These are phyloP conservation scores for Farysia itapuensis DNA, from an alignment of 1,284 basidiomycete genomes.

Conservation along the genomic window DNA sequence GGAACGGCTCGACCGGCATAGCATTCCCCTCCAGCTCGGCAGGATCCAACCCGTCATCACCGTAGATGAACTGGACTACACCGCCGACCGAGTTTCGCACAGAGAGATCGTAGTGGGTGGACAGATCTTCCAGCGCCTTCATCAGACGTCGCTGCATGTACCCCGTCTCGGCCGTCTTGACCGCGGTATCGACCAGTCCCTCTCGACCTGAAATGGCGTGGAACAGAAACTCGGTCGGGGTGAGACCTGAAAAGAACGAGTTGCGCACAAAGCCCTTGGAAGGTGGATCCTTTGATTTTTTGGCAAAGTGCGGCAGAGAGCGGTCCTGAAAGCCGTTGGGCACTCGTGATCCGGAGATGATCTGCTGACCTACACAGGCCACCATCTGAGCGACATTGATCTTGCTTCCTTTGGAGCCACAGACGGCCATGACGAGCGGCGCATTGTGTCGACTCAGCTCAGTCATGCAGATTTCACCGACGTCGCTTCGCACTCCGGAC, in stretches of 20 bases:
- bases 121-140: slow-evolving; percentile 97
- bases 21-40: slow-evolving; percentile 88
- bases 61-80: slow-evolving; percentile 97
- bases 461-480: slow-evolving; percentile 96
- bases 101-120: slow-evolving; percentile 94
- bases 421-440: slow-evolving; percentile 97
- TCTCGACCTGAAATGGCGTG: slow-evolving; percentile 99
- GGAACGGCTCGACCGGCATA: slow-evolving; percentile 71
- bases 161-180: slow-evolving; percentile 98
- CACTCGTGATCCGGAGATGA: slow-evolving; percentile 96
- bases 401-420: slow-evolving; percentile 96
- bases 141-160: slow-evolving; percentile 99
- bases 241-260: slow-evolving; percentile 89
- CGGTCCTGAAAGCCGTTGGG: slow-evolving; percentile 99
- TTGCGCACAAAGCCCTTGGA: slow-evolving; percentile 98
- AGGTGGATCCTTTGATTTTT: slow-evolving; percentile 94
- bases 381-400: slow-evolving; percentile 99
- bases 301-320: slow-evolving; percentile 95
- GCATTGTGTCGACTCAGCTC: slow-evolving; percentile 96
- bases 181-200: slow-evolving; percentile 97
- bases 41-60: slow-evolving; percentile 95
- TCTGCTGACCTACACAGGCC: slow-evolving; percentile 98
- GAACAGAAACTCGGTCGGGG: slow-evolving; percentile 95
- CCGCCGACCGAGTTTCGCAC: slow-evolving; percentile 93
- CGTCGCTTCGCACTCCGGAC: slow-evolving; percentile 90